A percentile compares a stretch with the other conserved stretches of the same genome.
Evolutionary conservation across 1,139 yeast species (phyloP).

Genomic region (Nakaseomyces kungkrabaensis): DNA sequence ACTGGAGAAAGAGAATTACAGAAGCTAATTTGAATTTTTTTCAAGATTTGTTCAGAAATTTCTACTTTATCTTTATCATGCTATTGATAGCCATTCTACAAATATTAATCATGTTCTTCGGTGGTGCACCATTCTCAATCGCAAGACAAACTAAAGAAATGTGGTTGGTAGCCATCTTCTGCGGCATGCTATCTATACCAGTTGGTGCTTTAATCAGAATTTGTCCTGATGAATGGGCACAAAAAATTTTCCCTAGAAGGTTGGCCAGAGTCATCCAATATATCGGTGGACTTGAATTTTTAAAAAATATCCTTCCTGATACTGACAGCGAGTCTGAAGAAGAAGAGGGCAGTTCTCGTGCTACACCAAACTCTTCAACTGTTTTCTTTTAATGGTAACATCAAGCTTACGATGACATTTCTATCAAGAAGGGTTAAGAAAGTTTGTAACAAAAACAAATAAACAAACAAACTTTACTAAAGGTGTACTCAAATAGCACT

Average conservation of each 20-base stretch:
- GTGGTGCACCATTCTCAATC: conserved; percentile 89
- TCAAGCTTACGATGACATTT: background rate
- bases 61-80: conserved; percentile 68
- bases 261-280: conserved; percentile 41
- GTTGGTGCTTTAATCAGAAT: conserved; percentile 66
- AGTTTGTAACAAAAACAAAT: too few relatives aligned
- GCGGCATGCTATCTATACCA: conserved; percentile 80
- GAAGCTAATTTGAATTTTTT: conserved; percentile 64
- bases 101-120: conserved; percentile 86
- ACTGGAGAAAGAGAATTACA: conserved; percentile 49
- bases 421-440: too few relatives aligned
- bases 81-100: conserved; percentile 73
- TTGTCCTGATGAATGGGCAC: conserved; percentile 75
- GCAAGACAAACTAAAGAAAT: conserved; percentile 66
- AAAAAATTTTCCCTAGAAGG: conserved; percentile 55
- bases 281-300: conserved; percentile 40
- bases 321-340: conserved; percentile 15
- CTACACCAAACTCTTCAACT: background rate
- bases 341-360: conserved; percentile 7
- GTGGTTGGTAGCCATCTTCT: conserved; percentile 84
- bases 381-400: background rate
- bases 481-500: background rate
- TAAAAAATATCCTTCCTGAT: conserved; percentile 21
- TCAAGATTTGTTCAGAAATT: conserved; percentile 70
- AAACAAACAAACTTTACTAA: background rate